These are phyloP conservation scores for Botryotinia globosa DNA, from an alignment of 2,329 filamentous ascomycete genomes.

Conservation along the genomic window DNA sequence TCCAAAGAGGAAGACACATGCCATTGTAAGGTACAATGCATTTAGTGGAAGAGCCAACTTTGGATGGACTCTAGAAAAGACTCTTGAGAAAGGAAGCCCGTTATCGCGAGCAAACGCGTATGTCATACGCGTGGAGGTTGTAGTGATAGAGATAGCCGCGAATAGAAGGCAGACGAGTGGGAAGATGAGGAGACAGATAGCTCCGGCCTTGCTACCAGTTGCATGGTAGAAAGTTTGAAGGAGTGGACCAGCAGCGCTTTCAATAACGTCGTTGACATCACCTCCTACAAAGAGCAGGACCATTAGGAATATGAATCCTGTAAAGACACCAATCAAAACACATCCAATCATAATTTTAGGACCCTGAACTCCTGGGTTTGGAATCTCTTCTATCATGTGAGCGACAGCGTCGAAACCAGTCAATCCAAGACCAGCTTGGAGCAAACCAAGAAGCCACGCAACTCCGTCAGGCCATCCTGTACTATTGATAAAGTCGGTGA, in stretches of 20 bases:
- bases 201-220: slow-evolving; percentile 41
- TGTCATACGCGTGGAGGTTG: slow-evolving; percentile 49
- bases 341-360: slow-evolving; percentile 50
- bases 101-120: slow-evolving; percentile 66
- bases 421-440: slow-evolving; percentile 54
- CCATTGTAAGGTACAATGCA: slow-evolving; percentile 58
- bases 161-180: slow-evolving; percentile 63
- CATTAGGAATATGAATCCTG: slow-evolving; percentile 40
- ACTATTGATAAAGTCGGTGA: slow-evolving; percentile 52
- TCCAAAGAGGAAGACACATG: slow-evolving; percentile 63
- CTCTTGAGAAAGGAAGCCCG: slow-evolving; percentile 58
- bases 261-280: slow-evolving; percentile 43
- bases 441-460: slow-evolving; percentile 50
- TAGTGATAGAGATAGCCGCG: slow-evolving; percentile 57
- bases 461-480: slow-evolving; percentile 52
- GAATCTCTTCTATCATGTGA: slow-evolving; percentile 53
- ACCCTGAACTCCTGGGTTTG: slow-evolving; percentile 48
- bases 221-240: slow-evolving; percentile 51
- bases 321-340: slow-evolving; percentile 46
- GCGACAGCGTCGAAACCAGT: slow-evolving; percentile 45
- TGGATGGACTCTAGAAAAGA: slow-evolving; percentile 61
- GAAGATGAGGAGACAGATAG: slow-evolving; percentile 44
- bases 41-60: slow-evolving; percentile 64
- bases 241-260: slow-evolving; percentile 46
- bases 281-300: slow-evolving; percentile 37